Percentiles rank a stretch among this genome's conserved stretches.
Conservation (phyloP, 2,329 filamentous ascomycete species). For the Cladophialophora immunda region DNA sequence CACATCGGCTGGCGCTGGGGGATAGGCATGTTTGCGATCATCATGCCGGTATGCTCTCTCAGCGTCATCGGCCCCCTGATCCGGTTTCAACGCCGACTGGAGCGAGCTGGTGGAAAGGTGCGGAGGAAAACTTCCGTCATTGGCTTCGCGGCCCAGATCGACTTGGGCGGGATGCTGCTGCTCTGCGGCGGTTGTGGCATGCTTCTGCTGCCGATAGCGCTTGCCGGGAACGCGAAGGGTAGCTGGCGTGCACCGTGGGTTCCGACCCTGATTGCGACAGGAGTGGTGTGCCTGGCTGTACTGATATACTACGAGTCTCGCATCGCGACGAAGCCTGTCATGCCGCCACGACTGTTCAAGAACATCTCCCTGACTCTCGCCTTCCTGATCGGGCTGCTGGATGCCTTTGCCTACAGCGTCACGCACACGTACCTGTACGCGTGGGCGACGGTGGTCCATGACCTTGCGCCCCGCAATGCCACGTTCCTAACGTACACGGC, state of each 20-base stretch:
- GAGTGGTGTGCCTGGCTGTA: slow-evolving; percentile 51
- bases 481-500: slow-evolving; percentile 54
- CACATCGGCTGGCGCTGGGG: slow-evolving; percentile 56
- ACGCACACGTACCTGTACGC: slow-evolving; percentile 61
- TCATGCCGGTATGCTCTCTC: slow-evolving; percentile 51
- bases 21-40: slow-evolving; percentile 55
- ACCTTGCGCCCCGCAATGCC: slow-evolving; percentile 51
- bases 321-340: slow-evolving; percentile 55
- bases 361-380: slow-evolving; percentile 55
- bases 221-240: slow-evolving; percentile 53
- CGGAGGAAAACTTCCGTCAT: slow-evolving; percentile 41
- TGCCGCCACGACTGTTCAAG: slow-evolving; percentile 57
- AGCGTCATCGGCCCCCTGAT: slow-evolving; percentile 51
- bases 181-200: slow-evolving; percentile 59
- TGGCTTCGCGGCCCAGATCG: slow-evolving; percentile 48
- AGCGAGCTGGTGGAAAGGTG: slow-evolving; percentile 42
- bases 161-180: slow-evolving; percentile 55
- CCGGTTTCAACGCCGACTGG: slow-evolving; percentile 49
- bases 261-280: slow-evolving; percentile 55
- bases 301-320: slow-evolving; percentile 60
- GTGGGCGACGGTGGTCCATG: slow-evolving; percentile 56
- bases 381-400: slow-evolving; percentile 52
- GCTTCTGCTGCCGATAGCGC: slow-evolving; percentile 58
- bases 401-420: slow-evolving; percentile 54
- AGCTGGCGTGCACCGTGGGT: slow-evolving; percentile 59